These are phyloP conservation scores for Aspergillus ochraceoroseus DNA, from an alignment of 2,329 filamentous ascomycete species.

Conservation along the genomic window DNA sequence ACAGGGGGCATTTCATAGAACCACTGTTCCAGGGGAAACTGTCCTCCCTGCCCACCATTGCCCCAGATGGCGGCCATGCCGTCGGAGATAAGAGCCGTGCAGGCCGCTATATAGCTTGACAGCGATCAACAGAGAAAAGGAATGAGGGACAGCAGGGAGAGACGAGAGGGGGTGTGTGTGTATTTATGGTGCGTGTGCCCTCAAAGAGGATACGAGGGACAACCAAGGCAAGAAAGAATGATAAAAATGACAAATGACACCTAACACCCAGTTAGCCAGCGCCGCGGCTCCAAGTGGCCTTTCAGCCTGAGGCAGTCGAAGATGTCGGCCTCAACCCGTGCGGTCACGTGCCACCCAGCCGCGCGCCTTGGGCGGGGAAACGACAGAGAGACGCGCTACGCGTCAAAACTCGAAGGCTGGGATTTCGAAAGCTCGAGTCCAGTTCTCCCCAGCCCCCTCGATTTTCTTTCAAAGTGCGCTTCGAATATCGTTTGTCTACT, in stretches of 20 bases:
- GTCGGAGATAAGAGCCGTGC: slow-evolving; percentile 9
- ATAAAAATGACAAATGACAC: too few species aligned
- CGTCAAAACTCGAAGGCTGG: slow-evolving; percentile 24
- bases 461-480: too few species aligned
- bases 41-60: slow-evolving; percentile 47
- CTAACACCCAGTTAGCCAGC: background rate
- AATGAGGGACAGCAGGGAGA: background rate
- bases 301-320: slow-evolving; percentile 14
- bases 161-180: too few species aligned
- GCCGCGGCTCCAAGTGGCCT: slow-evolving; percentile 23
- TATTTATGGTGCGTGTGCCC: too few species aligned
- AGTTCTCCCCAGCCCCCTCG: slow-evolving; percentile 10
- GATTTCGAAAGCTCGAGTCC: slow-evolving; percentile 1
- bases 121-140: background rate
- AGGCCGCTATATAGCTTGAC: background rate
- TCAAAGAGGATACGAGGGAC: too few species aligned
- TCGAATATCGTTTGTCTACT: background rate
- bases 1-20: slow-evolving; percentile 98
- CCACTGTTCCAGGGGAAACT: slow-evolving; percentile 88
- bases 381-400: slow-evolving; percentile 17
- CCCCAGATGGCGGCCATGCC: slow-evolving; percentile 45
- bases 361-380: slow-evolving; percentile 13
- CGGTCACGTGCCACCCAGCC: slow-evolving; percentile 3
- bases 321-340: background rate
- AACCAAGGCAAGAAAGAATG: slow-evolving; percentile 2